phyloP scores from a whole-genome alignment of 768 basidiomycete genomes.

The Kwoniella sp. region DNA sequence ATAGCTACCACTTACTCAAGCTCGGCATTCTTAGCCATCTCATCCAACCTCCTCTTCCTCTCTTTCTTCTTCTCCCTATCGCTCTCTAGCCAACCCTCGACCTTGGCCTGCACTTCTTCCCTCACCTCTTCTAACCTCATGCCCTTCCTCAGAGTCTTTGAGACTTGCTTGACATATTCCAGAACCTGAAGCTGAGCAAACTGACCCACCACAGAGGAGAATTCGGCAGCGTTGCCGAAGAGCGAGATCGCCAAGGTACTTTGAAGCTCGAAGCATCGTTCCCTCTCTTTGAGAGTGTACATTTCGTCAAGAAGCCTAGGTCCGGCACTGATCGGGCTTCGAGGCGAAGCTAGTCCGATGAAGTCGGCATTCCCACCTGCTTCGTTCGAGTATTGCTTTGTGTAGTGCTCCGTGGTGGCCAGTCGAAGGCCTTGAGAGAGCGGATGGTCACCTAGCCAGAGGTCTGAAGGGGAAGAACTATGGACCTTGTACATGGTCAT shows the following conservation, averaged over 20 bases:
- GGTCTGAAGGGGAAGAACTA: neutral
- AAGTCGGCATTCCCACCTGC: neutral
- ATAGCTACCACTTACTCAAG: constrained; percentile 17
- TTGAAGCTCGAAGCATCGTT: constrained; percentile 7
- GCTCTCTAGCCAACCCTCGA: constrained; percentile 10
- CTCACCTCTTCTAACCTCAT: constrained; percentile 15
- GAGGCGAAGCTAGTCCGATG: neutral
- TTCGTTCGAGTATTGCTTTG: neutral
- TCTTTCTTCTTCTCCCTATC: constrained; percentile 14
- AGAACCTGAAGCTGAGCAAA: constrained; percentile 6
- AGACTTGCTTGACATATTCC: constrained; percentile 10
- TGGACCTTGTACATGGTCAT: neutral
- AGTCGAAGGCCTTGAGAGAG: neutral
- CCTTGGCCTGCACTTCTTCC: neutral
- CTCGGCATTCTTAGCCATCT: neutral
- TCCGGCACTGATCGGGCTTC: neutral
- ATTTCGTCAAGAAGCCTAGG: constrained; percentile 4
- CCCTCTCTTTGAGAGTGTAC: neutral
- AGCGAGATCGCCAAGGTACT: neutral
- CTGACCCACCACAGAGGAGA: constrained; percentile 7
- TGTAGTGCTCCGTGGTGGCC: neutral
- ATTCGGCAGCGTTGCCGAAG: neutral
- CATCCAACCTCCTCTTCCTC: neutral
- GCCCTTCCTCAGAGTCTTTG: constrained; percentile 9
- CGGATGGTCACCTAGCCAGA: neutral